Evolutionary conservation across 1,284 basidiomycete species (phyloP), one percentile per base, ranked within the genome.

Genomic region (Psilocybe mexicana): DNA sequence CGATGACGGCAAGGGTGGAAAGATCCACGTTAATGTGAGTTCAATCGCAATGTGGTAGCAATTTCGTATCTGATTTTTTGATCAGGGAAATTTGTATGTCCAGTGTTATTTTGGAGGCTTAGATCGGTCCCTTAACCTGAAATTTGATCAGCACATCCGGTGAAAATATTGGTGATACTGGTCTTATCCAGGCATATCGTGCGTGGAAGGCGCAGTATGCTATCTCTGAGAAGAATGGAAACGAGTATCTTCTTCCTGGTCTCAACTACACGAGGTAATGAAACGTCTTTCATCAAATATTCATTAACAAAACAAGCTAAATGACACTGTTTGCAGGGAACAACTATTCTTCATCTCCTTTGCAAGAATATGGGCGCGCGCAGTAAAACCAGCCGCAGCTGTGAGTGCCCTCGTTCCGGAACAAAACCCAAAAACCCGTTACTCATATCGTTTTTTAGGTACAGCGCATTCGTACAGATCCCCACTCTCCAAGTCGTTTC

Each of bases 271-370:
- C 91, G 0, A 82, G 85, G 86, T 82, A 56, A 14, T 43, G 28
- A 33, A 12, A 48, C 10, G 28, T 26, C 28, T 25, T 8, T 51
- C 2, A 30, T 18, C 11, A 10, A 51, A 14, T n/a, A 18, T 38
- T 42, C 5, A 43, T 8, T 12, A 11, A 3, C n/a, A 26, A 48
- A 33, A n/a, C 11, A 14, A 35, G 18, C n/a, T 28, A 24, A 25
- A 33, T 43, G 8, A 42, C 11, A 26, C 6, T 7, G 8, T 43
- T 18, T 55, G 7, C 52, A 92, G 90, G 57, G 94, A 96, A 49
- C 94, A 96, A 77, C 75, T 96, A 36, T 96, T 96, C 78, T 96
- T 94, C 79, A 85, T 96, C 58, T 85, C 92, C 1, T 96, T 91
- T 68, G 94, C 79, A 35, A 83, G 86, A 28, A 84, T 86, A 12